Percentiles rank a stretch among this genome's conserved stretches.
These are phyloP conservation scores for Annona cherimola DNA, from an alignment of 164 flowering plant species.

Conservation along the genomic window DNA sequence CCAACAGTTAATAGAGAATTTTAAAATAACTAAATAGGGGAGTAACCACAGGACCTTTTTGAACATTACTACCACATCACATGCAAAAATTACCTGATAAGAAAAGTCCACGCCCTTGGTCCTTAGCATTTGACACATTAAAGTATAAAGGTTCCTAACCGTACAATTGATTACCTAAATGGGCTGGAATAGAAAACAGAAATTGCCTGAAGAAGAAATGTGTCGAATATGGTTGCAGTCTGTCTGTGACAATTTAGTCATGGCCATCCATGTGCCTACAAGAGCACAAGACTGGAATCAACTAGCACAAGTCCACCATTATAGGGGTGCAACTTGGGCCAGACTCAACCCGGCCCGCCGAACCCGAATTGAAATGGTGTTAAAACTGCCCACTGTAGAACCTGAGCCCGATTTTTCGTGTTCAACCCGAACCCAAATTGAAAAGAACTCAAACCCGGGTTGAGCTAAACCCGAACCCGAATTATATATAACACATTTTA, in stretches of 20 bases:
- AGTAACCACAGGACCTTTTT: background rate
- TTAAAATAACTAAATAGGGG: background rate
- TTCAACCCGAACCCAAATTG: too few species aligned
- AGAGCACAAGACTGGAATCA: background rate
- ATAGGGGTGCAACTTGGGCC: too few species aligned
- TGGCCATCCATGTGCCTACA: background rate
- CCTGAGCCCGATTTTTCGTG: too few species aligned
- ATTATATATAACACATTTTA: too few species aligned
- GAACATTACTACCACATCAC: background rate
- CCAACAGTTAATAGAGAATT: background rate
- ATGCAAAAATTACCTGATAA: background rate
- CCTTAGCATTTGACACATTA: background rate
- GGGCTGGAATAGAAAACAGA: background rate
- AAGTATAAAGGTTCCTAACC: background rate
- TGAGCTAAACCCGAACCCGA: too few species aligned
- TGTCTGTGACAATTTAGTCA: background rate
- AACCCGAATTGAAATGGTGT: too few species aligned
- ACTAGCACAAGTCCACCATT: too few species aligned
- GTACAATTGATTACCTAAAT: background rate
- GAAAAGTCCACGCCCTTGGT: background rate
- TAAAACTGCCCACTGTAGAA: too few species aligned
- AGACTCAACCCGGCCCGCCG: too few species aligned
- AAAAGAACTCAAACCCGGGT: too few species aligned
- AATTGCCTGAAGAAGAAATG: background rate
- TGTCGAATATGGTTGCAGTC: background rate